Conservation (phyloP, 345 rosid genomes). For the Angophora floribunda region DNA sequence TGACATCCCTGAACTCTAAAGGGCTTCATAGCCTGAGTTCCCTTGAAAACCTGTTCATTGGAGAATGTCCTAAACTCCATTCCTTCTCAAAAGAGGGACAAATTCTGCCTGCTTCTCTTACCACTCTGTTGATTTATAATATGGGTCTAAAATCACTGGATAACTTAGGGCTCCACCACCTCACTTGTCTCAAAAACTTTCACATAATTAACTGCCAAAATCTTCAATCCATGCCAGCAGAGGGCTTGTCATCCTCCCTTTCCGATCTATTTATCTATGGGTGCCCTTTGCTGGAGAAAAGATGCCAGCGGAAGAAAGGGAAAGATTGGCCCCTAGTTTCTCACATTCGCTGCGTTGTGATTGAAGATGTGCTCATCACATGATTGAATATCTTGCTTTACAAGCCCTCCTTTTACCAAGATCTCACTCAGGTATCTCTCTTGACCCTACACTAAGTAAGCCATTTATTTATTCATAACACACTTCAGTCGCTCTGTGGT, state of each 20-base stretch:
- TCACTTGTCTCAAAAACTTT: background rate
- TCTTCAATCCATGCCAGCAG: background rate
- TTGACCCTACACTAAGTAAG: background rate
- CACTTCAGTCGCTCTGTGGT: background rate
- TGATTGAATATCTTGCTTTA: background rate
- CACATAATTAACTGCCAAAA: background rate
- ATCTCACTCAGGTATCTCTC: background rate
- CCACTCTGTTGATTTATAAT: background rate
- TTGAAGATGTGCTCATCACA: background rate
- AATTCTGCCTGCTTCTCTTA: background rate
- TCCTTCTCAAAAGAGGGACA: background rate
- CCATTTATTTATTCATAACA: background rate
- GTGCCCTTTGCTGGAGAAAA: background rate
- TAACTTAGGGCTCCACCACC: background rate
- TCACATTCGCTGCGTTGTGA: background rate
- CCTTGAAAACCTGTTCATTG: background rate
- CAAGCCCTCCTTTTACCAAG: background rate
- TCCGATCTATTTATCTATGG: background rate
- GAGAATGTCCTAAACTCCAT: background rate
- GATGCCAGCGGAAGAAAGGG: background rate
- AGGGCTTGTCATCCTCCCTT: background rate
- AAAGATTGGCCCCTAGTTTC: background rate
- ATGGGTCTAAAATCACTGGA: background rate
- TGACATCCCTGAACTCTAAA: background rate
- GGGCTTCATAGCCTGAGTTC: background rate